Evolutionary conservation across 2,329 filamentous ascomycete species (phyloP).

Genomic region (Aspergillus fumigatiaffinis): DNA sequence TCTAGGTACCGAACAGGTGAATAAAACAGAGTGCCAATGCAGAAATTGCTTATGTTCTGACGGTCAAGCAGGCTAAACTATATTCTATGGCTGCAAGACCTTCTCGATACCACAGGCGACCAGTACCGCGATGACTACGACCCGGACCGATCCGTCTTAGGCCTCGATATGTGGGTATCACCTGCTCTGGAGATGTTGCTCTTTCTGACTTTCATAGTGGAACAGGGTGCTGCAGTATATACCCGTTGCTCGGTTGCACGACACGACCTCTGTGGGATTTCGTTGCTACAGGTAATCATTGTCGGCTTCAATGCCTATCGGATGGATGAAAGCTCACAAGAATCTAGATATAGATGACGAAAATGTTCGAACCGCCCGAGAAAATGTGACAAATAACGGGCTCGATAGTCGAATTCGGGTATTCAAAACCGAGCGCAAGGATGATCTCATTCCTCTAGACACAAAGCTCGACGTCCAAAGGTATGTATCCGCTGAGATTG

Average conservation of each 20-base stretch:
- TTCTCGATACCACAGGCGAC: slow-evolving; percentile 66
- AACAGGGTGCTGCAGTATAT: slow-evolving; percentile 87
- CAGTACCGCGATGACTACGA: slow-evolving; percentile 50
- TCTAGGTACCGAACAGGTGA: slow-evolving; percentile 46
- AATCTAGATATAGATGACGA: slow-evolving; percentile 69
- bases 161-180: slow-evolving; percentile 65
- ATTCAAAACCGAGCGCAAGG: slow-evolving; percentile 50
- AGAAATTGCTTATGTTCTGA: slow-evolving; percentile 6
- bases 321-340: not conserved
- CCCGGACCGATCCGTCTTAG: slow-evolving; percentile 54
- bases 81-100: slow-evolving; percentile 77
- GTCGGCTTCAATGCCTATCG: slow-evolving; percentile 8
- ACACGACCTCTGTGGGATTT: slow-evolving; percentile 69
- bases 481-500: slow-evolving; percentile 6
- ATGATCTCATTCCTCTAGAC: slow-evolving; percentile 61
- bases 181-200: not conserved
- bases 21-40: not conserved
- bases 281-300: slow-evolving; percentile 54
- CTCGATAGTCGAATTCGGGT: slow-evolving; percentile 63
- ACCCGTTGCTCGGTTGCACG: slow-evolving; percentile 73
- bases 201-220: slow-evolving; percentile 50
- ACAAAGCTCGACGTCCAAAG: slow-evolving; percentile 31
- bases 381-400: slow-evolving; percentile 65
- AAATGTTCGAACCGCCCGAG: slow-evolving; percentile 61
- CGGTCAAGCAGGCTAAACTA: slow-evolving; percentile 70